Conservation (phyloP, 192 early-diverging fungal species). For the Podila verticillata region DNA sequence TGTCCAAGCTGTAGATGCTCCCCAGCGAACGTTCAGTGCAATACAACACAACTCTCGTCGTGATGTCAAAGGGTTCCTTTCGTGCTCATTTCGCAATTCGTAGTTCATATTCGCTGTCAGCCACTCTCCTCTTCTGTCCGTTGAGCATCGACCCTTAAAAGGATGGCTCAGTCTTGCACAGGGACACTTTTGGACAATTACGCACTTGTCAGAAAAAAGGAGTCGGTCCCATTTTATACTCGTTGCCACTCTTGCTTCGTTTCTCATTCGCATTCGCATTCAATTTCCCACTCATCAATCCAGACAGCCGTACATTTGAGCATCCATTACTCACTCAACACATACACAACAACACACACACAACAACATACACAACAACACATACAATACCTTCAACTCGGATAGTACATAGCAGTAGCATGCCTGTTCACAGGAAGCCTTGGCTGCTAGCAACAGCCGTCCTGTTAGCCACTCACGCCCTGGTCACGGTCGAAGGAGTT, state of each 20-base stretch:
- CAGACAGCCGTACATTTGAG: not conserved
- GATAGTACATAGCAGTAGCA: too few relatives aligned
- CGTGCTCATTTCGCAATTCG: not conserved
- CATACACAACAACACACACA: not conserved
- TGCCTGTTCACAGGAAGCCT: not conserved
- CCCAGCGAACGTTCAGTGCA: too few relatives aligned
- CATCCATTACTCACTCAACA: not conserved
- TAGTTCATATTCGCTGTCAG: not conserved
- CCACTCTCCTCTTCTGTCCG: not conserved
- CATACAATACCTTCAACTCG: too few relatives aligned
- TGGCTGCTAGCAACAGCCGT: not conserved
- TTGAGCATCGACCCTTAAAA: not conserved
- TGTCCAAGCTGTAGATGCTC: constrained; percentile 23
- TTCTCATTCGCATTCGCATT: not conserved
- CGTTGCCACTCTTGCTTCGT: too few relatives aligned
- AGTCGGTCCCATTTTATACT: too few relatives aligned
- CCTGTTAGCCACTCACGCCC: not conserved
- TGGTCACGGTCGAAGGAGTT: not conserved
- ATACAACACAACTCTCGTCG: not conserved
- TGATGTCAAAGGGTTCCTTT: not conserved
- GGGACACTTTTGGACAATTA: too few relatives aligned
- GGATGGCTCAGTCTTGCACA: too few relatives aligned
- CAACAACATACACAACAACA: not conserved
- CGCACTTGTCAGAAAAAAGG: too few relatives aligned
- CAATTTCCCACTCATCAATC: not conserved